Base-by-base conservation (phyloP, 495 filamentous ascomycete genomes). In the Friedmanniomyces simplex region DNA sequence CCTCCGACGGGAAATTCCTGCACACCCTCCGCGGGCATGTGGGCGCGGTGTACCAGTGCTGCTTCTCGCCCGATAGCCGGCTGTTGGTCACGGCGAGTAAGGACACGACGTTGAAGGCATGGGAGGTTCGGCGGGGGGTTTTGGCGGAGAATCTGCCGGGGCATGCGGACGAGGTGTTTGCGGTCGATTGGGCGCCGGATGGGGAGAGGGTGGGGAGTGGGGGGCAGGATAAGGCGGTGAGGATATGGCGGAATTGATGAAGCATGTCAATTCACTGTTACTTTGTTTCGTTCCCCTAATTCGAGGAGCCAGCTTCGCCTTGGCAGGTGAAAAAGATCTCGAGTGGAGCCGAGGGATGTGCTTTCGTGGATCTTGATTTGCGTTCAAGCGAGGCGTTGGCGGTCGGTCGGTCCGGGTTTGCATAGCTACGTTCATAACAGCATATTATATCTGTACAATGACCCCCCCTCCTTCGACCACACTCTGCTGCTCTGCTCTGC, bases 71-170 rank as follows among this genome's bases (percentile, higher is more conserved):
- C 14, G 94, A 99, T 68, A 90, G 86, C 20, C 75, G 89, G 14
- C 73, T 95, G 24, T 73, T 96, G 10, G 89, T 94, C 0, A 95
- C 86, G 26, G 83, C 78, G 3, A 87, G 82, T 63, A 95, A 94
- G 71, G 94, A 99, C 66, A 94, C 88, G 7, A 99, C 94, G 0
- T 70, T 97, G 30, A 98, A 98, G 69, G 84, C 91, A 4, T 96
- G 91, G 89, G 88, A 94, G 68, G 83, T 93, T 50, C 77, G 84
- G 47, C 90, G 81, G 0, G 88, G 86, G 13, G 96, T 91, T 66
- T 70, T 97, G 54, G 78, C 81, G 58, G 84, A 79, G 65, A 90
- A 99, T 77, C 77, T 99, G 25, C 90, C 91, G 0, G 94, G 93
- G 4, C 94, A 99, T 71, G 79, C 88, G 67, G 94, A 96, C 63